These are phyloP conservation scores for Cryomyces minteri DNA, from an alignment of 495 filamentous ascomycete genomes.

Conservation along the genomic window DNA sequence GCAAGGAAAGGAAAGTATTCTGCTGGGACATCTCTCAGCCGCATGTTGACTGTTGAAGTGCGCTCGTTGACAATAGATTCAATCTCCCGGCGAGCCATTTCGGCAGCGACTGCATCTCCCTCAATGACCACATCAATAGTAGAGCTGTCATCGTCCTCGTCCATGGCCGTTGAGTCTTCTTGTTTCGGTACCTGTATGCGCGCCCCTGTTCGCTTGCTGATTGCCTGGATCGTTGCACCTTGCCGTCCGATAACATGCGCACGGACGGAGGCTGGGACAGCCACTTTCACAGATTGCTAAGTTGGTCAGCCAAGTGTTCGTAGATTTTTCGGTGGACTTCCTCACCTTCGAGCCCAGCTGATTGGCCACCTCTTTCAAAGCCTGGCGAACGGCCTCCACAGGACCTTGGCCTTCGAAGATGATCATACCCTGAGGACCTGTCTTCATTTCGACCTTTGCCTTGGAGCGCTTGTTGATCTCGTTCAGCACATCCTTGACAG, in stretches of 20 bases:
- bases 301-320: conserved; percentile 2
- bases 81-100: conserved; percentile 65
- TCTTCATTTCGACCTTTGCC: conserved; percentile 58
- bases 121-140: conserved; percentile 76
- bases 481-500: conserved; percentile 60
- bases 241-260: conserved; percentile 81
- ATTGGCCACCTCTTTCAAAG: conserved; percentile 67
- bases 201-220: conserved; percentile 71
- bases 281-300: conserved; percentile 55
- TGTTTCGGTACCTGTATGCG: conserved; percentile 72
- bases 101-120: conserved; percentile 70
- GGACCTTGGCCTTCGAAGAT: conserved; percentile 71
- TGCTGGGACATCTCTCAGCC: conserved; percentile 63
- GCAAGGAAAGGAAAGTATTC: conserved; percentile 94
- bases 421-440: conserved; percentile 39
- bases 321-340: conserved; percentile 3
- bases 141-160: conserved; percentile 56
- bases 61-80: conserved; percentile 71
- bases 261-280: conserved; percentile 65
- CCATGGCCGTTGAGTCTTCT: conserved; percentile 32
- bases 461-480: conserved; percentile 81
- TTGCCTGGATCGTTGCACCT: conserved; percentile 73
- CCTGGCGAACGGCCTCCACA: conserved; percentile 55
- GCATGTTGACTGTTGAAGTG: conserved; percentile 57
- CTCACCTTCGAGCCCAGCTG: conserved; percentile 69